Conservation (phyloP, 2,329 filamentous ascomycete species). For the Berkeleyomyces rouxiae region DNA sequence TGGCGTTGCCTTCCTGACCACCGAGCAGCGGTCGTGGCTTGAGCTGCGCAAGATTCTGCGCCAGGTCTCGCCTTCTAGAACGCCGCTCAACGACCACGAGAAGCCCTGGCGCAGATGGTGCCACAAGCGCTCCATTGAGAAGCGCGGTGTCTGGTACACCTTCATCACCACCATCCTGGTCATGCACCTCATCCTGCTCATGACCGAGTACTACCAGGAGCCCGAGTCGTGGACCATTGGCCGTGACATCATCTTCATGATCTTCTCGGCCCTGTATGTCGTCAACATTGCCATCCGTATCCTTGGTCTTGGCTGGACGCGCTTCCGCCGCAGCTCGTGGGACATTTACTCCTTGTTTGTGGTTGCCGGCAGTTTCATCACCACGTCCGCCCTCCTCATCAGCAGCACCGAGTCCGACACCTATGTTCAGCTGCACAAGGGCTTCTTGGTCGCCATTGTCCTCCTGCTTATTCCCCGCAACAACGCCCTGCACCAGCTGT, state of each 20-base stretch:
- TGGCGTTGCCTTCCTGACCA: constrained; percentile 85
- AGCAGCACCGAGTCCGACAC: constrained; percentile 39
- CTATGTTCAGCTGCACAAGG: constrained; percentile 75
- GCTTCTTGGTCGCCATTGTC: constrained; percentile 80
- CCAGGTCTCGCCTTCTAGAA: constrained; percentile 88
- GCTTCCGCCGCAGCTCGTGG: constrained; percentile 88
- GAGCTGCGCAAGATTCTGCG: constrained; percentile 81
- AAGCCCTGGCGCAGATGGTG: constrained; percentile 82
- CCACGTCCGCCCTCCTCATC: constrained; percentile 64
- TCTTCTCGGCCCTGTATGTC: constrained; percentile 67
- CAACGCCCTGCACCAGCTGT: constrained; percentile 90
- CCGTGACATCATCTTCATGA: constrained; percentile 62
- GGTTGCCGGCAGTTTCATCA: constrained; percentile 59
- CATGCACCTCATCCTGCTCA: constrained; percentile 65
- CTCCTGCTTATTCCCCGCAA: constrained; percentile 88
- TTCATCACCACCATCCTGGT: constrained; percentile 65
- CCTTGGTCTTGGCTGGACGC: constrained; percentile 74
- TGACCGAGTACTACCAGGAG: constrained; percentile 73
- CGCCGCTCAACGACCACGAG: constrained; percentile 62
- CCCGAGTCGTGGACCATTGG: constrained; percentile 50
- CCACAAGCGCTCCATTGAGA: constrained; percentile 84
- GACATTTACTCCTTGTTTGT: constrained; percentile 75
- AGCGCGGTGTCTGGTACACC: constrained; percentile 81
- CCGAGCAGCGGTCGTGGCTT: constrained; percentile 92
- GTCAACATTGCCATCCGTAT: constrained; percentile 72